These are phyloP conservation scores for Pseudohalonectria lignicola DNA, from an alignment of 2,329 filamentous ascomycete genomes.

Conservation along the genomic window DNA sequence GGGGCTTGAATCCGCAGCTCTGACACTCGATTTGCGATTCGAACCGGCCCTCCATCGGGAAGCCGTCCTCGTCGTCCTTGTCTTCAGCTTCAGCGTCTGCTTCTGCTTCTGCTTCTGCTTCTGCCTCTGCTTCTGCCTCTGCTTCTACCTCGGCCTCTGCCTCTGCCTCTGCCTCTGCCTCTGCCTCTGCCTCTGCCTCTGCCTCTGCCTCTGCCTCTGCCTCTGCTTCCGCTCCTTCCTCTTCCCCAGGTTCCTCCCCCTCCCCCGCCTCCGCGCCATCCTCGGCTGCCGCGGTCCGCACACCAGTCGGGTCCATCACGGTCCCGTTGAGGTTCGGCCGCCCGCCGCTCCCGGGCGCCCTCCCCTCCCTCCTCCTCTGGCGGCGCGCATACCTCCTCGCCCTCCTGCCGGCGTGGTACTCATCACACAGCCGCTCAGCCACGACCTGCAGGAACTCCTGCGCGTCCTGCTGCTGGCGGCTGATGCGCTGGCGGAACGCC, in stretches of 20 bases:
- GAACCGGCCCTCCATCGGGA: conserved; percentile 83
- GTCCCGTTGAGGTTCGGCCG: too few species aligned
- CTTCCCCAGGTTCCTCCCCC: neutral
- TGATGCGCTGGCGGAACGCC: conserved; percentile 84
- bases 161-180: neutral
- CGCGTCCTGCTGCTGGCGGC: conserved; percentile 90
- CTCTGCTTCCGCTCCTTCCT: neutral
- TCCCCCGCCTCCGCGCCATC: neutral
- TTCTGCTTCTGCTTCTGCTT: neutral
- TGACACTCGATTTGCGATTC: conserved; percentile 95
- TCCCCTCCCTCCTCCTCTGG: too few species aligned
- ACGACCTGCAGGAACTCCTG: conserved; percentile 96
- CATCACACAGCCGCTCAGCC: conserved; percentile 82
- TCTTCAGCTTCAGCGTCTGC: neutral
- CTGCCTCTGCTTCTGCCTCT: neutral
- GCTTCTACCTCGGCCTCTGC: neutral
- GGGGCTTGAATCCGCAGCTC: conserved; percentile 81
- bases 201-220: neutral
- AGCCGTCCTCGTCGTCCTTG: conserved; percentile 53
- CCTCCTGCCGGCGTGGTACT: conserved; percentile 77
- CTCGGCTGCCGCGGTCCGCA: conserved; percentile 5
- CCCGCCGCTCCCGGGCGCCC: too few species aligned
- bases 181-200: neutral
- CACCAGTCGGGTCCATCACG: too few species aligned
- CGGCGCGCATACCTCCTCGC: conserved; percentile 50